Percentiles rank a stretch among this genome's conserved stretches.
Evolutionary conservation across 768 basidiomycete species (phyloP).

Genomic region (Suillus brevipes): DNA sequence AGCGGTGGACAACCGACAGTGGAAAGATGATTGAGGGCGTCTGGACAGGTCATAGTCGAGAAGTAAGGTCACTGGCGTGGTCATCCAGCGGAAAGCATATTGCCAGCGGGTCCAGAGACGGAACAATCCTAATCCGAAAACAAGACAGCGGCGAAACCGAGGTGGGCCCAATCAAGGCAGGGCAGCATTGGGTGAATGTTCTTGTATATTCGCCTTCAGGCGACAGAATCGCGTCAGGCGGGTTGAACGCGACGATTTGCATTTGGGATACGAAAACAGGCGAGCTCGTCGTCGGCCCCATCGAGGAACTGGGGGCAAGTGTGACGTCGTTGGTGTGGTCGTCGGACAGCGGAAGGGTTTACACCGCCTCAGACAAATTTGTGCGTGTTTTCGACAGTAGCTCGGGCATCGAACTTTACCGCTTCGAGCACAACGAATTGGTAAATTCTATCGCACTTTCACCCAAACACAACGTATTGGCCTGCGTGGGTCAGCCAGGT

Average conservation of each 20-base stretch:
- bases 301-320: background rate
- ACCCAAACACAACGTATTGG: background rate
- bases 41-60: background rate
- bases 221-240: background rate
- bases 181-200: background rate
- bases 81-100: background rate
- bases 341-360: background rate
- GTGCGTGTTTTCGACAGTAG: background rate
- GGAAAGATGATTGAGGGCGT: background rate
- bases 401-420: background rate
- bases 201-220: background rate
- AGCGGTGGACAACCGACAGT: background rate
- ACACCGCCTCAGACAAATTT: background rate
- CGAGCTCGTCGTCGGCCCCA: background rate
- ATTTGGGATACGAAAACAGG: background rate
- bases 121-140: background rate
- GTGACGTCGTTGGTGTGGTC: background rate
- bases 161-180: background rate
- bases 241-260: background rate
- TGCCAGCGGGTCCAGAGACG: background rate
- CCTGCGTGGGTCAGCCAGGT: background rate
- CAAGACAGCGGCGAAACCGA: background rate
- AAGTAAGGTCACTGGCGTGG: background rate
- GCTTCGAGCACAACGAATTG: background rate
- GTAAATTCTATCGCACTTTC: conserved; percentile 1